Conservation (phyloP, 148 eudicot species). For the Cornus kousa region DNA sequence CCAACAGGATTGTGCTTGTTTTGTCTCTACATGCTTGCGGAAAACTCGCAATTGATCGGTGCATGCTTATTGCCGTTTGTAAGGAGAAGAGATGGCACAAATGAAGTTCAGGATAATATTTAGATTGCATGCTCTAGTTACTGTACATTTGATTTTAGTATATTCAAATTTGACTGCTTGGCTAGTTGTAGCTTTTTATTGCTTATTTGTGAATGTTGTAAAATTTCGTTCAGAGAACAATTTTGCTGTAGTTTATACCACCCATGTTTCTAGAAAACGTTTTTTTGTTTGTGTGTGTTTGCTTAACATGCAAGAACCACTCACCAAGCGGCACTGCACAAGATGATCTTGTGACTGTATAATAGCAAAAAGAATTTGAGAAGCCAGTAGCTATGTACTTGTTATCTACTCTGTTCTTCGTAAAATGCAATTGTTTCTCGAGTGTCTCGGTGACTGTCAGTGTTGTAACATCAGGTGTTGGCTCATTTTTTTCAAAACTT, state of each 20-base stretch:
- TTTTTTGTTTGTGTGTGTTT: not conserved
- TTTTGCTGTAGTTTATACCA: too few species aligned
- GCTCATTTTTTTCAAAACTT: too few species aligned
- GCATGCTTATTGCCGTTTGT: slow-evolving; percentile 39
- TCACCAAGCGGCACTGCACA: not conserved
- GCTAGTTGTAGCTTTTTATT: not conserved
- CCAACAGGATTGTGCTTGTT: slow-evolving; percentile 77
- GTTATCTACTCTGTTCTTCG: too few species aligned
- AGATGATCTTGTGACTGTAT: not conserved
- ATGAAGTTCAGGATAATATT: slow-evolving; percentile 31
- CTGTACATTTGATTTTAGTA: not conserved
- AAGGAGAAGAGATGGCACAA: slow-evolving; percentile 46
- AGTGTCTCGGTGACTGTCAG: too few species aligned
- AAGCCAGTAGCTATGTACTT: not conserved
- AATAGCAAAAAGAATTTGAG: not conserved
- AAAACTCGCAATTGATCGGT: slow-evolving; percentile 52
- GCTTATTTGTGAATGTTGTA: not conserved
- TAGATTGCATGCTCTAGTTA: slow-evolving; percentile 11
- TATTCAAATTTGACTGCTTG: not conserved
- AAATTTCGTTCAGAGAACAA: not conserved
- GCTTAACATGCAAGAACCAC: not conserved
- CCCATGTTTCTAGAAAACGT: too few species aligned
- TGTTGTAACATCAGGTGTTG: too few species aligned
- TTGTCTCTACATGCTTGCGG: slow-evolving; percentile 67
- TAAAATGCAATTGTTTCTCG: too few species aligned